Percentiles rank a stretch among this genome's conserved stretches.
Conservation (phyloP, 148 eudicot genomes). For the Cornus suecica region DNA sequence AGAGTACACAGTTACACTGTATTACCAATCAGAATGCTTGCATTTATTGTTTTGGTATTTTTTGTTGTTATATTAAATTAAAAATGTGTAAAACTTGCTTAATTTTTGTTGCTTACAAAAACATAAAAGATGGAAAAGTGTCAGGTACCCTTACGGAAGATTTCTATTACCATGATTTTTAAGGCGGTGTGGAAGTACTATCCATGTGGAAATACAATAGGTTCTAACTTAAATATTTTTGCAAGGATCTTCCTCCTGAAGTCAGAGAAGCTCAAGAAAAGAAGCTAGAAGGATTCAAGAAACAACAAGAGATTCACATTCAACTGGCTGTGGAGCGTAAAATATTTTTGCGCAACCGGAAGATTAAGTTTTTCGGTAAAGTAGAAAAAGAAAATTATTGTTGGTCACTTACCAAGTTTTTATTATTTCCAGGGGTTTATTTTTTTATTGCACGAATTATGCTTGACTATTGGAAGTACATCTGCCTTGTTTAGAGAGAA, state of each 20-base stretch:
- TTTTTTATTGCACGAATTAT: not conserved
- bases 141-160: too few species aligned
- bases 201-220: not conserved
- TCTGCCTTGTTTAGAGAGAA: constrained; percentile 56
- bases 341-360: constrained; percentile 68
- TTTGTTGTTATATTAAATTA: too few species aligned
- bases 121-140: too few species aligned
- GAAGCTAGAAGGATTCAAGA: constrained; percentile 80
- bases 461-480: constrained; percentile 8
- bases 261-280: constrained; percentile 68
- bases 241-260: constrained; percentile 80
- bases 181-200: not conserved
- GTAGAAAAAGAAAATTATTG: not conserved
- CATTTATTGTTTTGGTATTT: too few species aligned
- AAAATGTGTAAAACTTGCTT: too few species aligned
- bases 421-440: not conserved
- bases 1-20: too few species aligned
- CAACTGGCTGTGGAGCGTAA: constrained; percentile 76
- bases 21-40: too few species aligned
- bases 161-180: not conserved
- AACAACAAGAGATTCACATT: constrained; percentile 65
- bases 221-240: not conserved
- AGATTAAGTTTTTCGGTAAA: constrained; percentile 87
- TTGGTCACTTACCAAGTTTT: not conserved
- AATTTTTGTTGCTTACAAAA: too few species aligned